Evolutionary conservation across 192 early-diverging fungal genomes (phyloP).

Genomic region (Backusella australiensis): DNA sequence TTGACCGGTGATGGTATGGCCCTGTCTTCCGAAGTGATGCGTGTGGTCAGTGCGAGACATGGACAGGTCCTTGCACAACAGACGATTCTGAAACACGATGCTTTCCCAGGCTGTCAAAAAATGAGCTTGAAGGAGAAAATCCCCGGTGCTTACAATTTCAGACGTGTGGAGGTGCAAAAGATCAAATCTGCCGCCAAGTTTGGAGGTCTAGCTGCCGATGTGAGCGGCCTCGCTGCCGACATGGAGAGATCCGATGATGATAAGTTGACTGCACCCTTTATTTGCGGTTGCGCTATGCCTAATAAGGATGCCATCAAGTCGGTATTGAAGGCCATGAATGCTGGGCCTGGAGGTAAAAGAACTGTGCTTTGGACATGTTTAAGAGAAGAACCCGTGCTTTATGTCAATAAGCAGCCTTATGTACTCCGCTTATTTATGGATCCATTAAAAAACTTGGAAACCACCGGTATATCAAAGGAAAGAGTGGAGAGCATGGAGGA

Average conservation of each 20-base stretch:
- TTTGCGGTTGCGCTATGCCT: slow-evolving; percentile 64
- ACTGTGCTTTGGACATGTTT: slow-evolving; percentile 58
- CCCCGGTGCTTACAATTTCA: slow-evolving; percentile 60
- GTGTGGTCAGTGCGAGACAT: slow-evolving; percentile 47
- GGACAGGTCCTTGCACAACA: slow-evolving; percentile 55
- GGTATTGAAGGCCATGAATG: slow-evolving; percentile 44
- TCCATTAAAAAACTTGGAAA: slow-evolving; percentile 59
- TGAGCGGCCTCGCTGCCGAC: slow-evolving; percentile 22
- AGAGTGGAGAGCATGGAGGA: slow-evolving; percentile 63
- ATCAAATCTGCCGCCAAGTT: slow-evolving; percentile 22
- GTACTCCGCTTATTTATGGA: slow-evolving; percentile 56
- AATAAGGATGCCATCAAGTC: slow-evolving; percentile 54
- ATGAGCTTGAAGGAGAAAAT: slow-evolving; percentile 53
- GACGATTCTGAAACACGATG: slow-evolving; percentile 62
- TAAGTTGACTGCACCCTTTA: slow-evolving; percentile 24
- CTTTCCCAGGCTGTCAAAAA: slow-evolving; percentile 65
- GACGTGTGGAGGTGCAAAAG: slow-evolving; percentile 40
- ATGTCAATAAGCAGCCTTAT: slow-evolving; percentile 56
- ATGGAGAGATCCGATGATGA: slow-evolving; percentile 21
- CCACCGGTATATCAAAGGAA: slow-evolving; percentile 59
- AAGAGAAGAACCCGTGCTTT: slow-evolving; percentile 63
- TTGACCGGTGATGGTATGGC: slow-evolving; percentile 58
- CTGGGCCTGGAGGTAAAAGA: slow-evolving; percentile 42
- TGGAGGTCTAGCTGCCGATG: neutral
- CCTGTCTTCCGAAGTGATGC: slow-evolving; percentile 51